A percentile compares a stretch with the other conserved stretches of the same genome.
Conservation (phyloP, 2,329 filamentous ascomycete genomes). For the Penicillium corylophilum region DNA sequence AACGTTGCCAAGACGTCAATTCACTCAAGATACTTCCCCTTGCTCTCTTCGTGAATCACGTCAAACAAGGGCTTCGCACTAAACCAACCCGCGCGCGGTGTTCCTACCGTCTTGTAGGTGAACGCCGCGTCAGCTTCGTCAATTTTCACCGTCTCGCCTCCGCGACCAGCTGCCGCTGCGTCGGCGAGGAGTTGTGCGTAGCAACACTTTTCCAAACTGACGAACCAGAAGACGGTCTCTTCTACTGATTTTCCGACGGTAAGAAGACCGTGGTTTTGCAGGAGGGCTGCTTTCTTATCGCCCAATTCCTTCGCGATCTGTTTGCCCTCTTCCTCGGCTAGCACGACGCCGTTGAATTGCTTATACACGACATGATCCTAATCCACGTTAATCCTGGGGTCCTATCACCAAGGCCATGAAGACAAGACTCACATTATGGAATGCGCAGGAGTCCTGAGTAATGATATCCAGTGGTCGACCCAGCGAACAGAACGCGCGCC, state of each 20-base stretch:
- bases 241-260: conserved; percentile 53
- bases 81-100: conserved; percentile 64
- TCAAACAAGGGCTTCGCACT: conserved; percentile 71
- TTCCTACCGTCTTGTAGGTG: conserved; percentile 66
- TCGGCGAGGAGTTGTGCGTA: conserved; percentile 55
- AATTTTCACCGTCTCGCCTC: conserved; percentile 65
- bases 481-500: conserved; percentile 44
- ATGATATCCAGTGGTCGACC: conserved; percentile 46
- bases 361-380: conserved; percentile 54
- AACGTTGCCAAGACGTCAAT: neutral
- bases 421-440: conserved; percentile 40
- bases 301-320: conserved; percentile 52
- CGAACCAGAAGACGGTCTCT: conserved; percentile 55
- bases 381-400: neutral
- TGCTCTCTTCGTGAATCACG: conserved; percentile 62
- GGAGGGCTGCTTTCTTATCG: conserved; percentile 51
- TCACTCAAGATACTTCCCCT: conserved; percentile 55
- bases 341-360: conserved; percentile 55
- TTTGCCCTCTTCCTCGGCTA: conserved; percentile 54
- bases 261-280: conserved; percentile 56
- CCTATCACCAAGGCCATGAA: neutral
- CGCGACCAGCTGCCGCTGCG: conserved; percentile 56
- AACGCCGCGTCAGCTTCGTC: conserved; percentile 65
- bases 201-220: conserved; percentile 55
- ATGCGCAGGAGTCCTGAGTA: conserved; percentile 47